Percentiles rank a stretch among this genome's conserved stretches.
phyloP scores from a whole-genome alignment of 1,284 basidiomycete genomes.

The Fomitopsis pinicola region DNA sequence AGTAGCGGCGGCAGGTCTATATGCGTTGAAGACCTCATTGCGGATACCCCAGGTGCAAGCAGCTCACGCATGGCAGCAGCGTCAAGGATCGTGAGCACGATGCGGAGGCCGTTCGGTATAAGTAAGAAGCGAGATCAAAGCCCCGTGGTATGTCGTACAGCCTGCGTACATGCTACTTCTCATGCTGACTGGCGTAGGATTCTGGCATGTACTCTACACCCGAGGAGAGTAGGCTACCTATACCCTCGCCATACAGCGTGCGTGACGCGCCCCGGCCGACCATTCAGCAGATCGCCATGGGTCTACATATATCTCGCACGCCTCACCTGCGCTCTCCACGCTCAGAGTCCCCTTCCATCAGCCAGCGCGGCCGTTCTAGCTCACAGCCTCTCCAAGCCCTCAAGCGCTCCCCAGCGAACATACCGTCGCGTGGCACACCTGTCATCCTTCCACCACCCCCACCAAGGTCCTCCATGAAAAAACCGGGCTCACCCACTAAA shows the following conservation, averaged over 20 bases:
- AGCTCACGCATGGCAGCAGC: conserved; percentile 28
- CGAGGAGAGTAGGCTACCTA: conserved; percentile 36
- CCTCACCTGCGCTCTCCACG: conserved; percentile 51
- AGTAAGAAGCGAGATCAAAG: conserved; percentile 28
- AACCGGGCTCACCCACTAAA: conserved; percentile 29
- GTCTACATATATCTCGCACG: conserved; percentile 67
- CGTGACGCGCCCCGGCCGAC: conserved; percentile 50
- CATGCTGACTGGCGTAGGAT: conserved; percentile 7
- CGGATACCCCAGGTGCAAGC: conserved; percentile 10
- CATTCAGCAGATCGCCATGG: conserved; percentile 72
- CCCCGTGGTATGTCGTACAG: conserved; percentile 19
- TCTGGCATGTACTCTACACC: conserved; percentile 50
- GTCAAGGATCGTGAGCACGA: conserved; percentile 40
- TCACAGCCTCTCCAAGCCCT: not conserved
- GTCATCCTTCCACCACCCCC: conserved; percentile 46
- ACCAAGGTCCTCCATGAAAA: conserved; percentile 60
- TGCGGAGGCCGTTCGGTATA: conserved; percentile 34
- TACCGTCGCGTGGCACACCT: conserved; percentile 19
- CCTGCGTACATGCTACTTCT: not conserved
- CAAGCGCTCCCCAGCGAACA: conserved; percentile 2
- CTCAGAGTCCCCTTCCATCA: conserved; percentile 15
- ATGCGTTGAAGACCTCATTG: not conserved
- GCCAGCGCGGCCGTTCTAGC: conserved; percentile 6
- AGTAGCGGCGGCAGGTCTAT: not conserved
- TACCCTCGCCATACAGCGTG: conserved; percentile 36